Base-by-base conservation (phyloP, 192 early-diverging fungal genomes). In the Chytriomyces sp. region DNA sequence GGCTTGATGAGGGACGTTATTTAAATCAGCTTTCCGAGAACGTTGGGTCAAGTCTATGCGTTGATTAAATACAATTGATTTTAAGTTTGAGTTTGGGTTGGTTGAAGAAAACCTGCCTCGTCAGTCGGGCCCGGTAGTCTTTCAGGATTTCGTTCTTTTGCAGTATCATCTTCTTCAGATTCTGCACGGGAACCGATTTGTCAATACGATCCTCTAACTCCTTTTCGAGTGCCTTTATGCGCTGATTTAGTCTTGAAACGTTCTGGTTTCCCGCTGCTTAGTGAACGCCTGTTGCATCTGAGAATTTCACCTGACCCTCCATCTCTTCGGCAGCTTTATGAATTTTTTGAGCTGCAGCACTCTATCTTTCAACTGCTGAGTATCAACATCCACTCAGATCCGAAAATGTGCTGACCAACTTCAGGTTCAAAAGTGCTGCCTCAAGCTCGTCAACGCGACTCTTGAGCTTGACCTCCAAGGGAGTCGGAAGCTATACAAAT, bases 161-260 rank as follows among this genome's bases (percentile, higher is more conserved):
- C 19, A 59, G 5, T 22, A 75, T 39, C 62, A 75, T 75, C 54
- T 62, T 75, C 65, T 60, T 67, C 34, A 75, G 56, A 26, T 75
- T 69, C 37, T 75, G 74, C 33, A 75, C 74, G 5, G 74, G 74
- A 19, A 49, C 52, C 6, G 64, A 69, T 52, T 69, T 67, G 58
- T 75, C 74, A 30, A 75, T 53, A n/a, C 74, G n/a, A 22, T 19
- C 66, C 22, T 75, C 57, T 25, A 75, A 39, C 12, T 75, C 74
- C 65, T 61, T 33, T 64, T 64, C 62, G 6, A 64, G 40, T 7
- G 34, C n/a, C 26, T 44, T 39, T 2, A 64, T 30, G 6, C 62
- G 31, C 39, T 44, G 7, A 49, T 14, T 49, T n/a, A 49, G 44
- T 49, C 44, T 49, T 49, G 22, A 49, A 49, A 49, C 17, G 44